phyloP scores from a whole-genome alignment of 2,329 filamentous ascomycete species.

The Colletotrichum gigasporum region DNA sequence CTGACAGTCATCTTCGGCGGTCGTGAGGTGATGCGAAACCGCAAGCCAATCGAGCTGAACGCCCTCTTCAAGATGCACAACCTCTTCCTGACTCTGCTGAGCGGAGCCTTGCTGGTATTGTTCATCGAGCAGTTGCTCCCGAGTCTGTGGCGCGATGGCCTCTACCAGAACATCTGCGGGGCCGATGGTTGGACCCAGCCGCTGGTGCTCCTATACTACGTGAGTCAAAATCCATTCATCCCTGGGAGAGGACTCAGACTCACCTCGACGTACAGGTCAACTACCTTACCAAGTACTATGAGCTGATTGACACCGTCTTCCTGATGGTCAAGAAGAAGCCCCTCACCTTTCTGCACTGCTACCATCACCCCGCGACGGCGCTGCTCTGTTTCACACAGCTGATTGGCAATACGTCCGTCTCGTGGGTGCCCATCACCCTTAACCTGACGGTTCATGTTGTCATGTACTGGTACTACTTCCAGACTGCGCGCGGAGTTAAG shows the following conservation, averaged over 20 bases:
- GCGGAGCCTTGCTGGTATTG: conserved; percentile 74
- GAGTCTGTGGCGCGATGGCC: conserved; percentile 74
- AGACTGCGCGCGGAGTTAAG: conserved; percentile 84
- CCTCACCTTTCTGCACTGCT: conserved; percentile 91
- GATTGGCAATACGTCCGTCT: conserved; percentile 83
- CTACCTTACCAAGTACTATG: conserved; percentile 91
- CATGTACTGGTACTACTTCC: conserved; percentile 99
- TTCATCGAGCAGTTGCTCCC: conserved; percentile 86
- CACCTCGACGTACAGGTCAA: conserved; percentile 71
- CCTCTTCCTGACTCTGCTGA: conserved; percentile 82
- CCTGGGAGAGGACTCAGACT: not conserved
- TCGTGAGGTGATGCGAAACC: conserved; percentile 82
- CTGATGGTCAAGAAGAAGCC: conserved; percentile 96
- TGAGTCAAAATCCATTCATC: conserved; percentile 53
- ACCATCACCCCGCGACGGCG: conserved; percentile 89
- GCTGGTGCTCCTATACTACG: conserved; percentile 87
- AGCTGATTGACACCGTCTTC: conserved; percentile 88
- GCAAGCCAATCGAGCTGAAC: conserved; percentile 79
- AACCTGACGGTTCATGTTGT: conserved; percentile 89
- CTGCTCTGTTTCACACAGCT: conserved; percentile 92
- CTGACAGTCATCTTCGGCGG: conserved; percentile 87
- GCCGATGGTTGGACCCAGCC: conserved; percentile 82
- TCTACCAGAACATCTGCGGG: conserved; percentile 84
- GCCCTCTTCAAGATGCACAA: conserved; percentile 88
- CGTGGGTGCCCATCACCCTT: conserved; percentile 85